Conservation (phyloP, 768 basidiomycete genomes). For the Lepiota brunneoincarnata region DNA sequence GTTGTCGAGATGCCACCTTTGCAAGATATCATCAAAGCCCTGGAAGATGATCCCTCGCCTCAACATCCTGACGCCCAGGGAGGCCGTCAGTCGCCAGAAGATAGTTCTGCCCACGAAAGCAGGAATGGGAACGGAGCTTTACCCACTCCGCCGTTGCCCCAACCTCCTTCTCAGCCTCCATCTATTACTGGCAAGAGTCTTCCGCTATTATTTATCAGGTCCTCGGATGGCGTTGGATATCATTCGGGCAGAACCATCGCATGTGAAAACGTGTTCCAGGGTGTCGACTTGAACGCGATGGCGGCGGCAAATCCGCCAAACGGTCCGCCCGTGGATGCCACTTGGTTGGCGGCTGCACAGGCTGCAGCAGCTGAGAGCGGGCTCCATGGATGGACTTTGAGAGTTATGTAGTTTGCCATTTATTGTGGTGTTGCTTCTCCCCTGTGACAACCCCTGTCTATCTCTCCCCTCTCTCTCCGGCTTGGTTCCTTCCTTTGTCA, state of each 20-base stretch:
- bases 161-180: conserved; percentile 35
- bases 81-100: conserved; percentile 31
- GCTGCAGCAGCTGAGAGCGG: conserved; percentile 65
- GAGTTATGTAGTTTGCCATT: conserved; percentile 57
- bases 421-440: not conserved
- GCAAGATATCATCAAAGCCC: conserved; percentile 70
- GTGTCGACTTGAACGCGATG: conserved; percentile 59
- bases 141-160: conserved; percentile 12
- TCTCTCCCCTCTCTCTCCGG: conserved; percentile 15
- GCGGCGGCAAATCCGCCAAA: conserved; percentile 40
- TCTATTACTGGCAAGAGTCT: conserved; percentile 69
- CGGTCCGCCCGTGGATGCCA: conserved; percentile 50
- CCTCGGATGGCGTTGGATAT: conserved; percentile 84
- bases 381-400: conserved; percentile 75
- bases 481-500: not conserved
- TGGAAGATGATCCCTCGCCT: conserved; percentile 68
- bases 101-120: conserved; percentile 22
- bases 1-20: conserved; percentile 84
- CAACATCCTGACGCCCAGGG: conserved; percentile 33
- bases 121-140: conserved; percentile 21
- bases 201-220: conserved; percentile 78
- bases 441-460: not conserved
- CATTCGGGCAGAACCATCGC: conserved; percentile 84
- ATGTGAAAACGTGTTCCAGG: conserved; percentile 77
- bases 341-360: conserved; percentile 75